Conservation (phyloP, 192 early-diverging fungal genomes). For the Paraglomus occultum region DNA sequence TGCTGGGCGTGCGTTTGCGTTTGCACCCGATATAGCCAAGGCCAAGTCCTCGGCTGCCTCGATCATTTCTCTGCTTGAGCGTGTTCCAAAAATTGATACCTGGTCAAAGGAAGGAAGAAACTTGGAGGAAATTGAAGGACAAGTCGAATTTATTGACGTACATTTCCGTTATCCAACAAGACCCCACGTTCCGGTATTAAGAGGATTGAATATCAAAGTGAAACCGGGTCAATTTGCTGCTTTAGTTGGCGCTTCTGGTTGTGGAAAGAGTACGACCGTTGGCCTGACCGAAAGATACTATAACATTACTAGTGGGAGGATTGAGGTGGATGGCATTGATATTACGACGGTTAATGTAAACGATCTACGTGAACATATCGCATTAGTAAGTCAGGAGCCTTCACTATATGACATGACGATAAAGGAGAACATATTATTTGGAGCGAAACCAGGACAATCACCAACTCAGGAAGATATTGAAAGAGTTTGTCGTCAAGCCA, state of each 20-base stretch:
- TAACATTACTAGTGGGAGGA: slow-evolving; percentile 43
- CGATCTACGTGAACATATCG: slow-evolving; percentile 45
- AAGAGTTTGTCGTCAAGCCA: slow-evolving; percentile 48
- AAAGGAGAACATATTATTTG: slow-evolving; percentile 57
- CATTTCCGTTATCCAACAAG: slow-evolving; percentile 60
- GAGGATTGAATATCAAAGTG: slow-evolving; percentile 53
- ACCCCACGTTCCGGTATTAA: slow-evolving; percentile 58
- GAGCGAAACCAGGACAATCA: slow-evolving; percentile 43
- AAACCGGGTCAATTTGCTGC: slow-evolving; percentile 68
- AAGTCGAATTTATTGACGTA: slow-evolving; percentile 36
- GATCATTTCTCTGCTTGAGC: slow-evolving; percentile 50
- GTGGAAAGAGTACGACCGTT: slow-evolving; percentile 66
- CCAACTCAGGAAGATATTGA: slow-evolving; percentile 48
- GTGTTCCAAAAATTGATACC: slow-evolving; percentile 47
- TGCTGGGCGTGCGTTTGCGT: slow-evolving; percentile 49
- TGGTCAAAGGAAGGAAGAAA: slow-evolving; percentile 33
- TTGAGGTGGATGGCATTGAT: slow-evolving; percentile 42
- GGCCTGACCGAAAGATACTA: slow-evolving; percentile 60
- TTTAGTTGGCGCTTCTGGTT: slow-evolving; percentile 74
- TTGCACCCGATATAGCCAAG: slow-evolving; percentile 57
- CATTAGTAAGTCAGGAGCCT: slow-evolving; percentile 48
- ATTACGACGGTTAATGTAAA: slow-evolving; percentile 46
- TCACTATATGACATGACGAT: slow-evolving; percentile 37
- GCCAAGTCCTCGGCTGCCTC: slow-evolving; percentile 54
- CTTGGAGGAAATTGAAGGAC: slow-evolving; percentile 33